Evolutionary conservation across 805 yeast genomes (phyloP), one percentile per base, ranked within the genome.

Genomic region (Yamadazyma nakazawae): DNA sequence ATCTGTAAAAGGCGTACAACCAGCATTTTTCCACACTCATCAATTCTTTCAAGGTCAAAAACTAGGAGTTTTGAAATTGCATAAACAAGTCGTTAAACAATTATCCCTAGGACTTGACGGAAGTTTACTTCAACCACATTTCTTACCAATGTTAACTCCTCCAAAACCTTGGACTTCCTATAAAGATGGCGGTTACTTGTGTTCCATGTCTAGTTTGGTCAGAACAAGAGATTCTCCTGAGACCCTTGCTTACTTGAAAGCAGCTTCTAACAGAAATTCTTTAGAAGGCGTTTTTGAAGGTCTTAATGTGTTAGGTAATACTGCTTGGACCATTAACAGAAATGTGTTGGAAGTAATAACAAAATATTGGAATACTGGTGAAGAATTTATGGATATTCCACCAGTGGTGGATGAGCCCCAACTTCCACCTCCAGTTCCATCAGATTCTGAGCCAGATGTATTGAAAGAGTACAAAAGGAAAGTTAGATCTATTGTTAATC

Each of bases 281-380:
- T 67, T 94, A 49, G 81, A 80, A 35, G 66, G 73, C 12, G 85
- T 94, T 13, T 86, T 84, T 58, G 77, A 80, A 42, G 98, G 97
- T 3, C 72, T 91, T 49, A 90, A 89, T 60, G 92, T 86, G 12
- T 67, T 92, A 46, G 98, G 98, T 7, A 69, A 75, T 34, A 87
- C 98, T 2, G 77, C 96, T 0, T 94, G 99, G 99, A 86, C 97
- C 0, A 84, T 94, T 30, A 94, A 94, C 62, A 78, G 81, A 43
- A 72, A 70, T 19, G 71, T 94, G 5, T 82, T 88, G 52, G 75
- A 81, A 30, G 75, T 87, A 3, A 76, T 94, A 55, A 78, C 88
- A 3, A 70, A 81, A 49, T 82, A 85, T 48, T 94, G 99, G 99
- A 94, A 94, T 63, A 74, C 84, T 0, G 97, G 96, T 5, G 75